A percentile compares a stretch with the other conserved stretches of the same genome.
These are phyloP conservation scores for Ogataea nakhonphanomensis DNA, from an alignment of 805 yeast species.

Conservation along the genomic window DNA sequence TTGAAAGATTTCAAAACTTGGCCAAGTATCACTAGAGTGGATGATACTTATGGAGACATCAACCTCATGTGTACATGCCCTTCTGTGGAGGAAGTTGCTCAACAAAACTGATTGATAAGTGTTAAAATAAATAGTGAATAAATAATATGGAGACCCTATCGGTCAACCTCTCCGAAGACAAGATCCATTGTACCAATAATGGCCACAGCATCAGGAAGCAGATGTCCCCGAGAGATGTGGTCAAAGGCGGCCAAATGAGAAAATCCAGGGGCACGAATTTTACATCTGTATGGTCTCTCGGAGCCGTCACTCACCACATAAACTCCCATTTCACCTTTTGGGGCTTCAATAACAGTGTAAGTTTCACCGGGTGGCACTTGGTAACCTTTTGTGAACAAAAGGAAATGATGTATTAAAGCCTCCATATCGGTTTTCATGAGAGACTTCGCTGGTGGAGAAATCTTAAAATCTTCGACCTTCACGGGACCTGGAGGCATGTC, in stretches of 20 bases:
- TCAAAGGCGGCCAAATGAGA: constrained; percentile 89
- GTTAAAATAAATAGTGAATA: constrained; percentile 5
- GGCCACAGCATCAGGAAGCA: constrained; percentile 89
- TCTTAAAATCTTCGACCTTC: constrained; percentile 86
- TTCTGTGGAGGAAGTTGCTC: constrained; percentile 69
- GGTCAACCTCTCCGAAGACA: constrained; percentile 93
- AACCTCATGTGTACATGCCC: constrained; percentile 93
- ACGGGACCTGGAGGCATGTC: constrained; percentile 92
- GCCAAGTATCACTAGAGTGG: constrained; percentile 92
- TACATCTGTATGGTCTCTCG: constrained; percentile 89
- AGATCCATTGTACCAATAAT: constrained; percentile 94
- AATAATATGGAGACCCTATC: constrained; percentile 39
- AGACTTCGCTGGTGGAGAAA: constrained; percentile 76
- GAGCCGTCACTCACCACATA: constrained; percentile 85
- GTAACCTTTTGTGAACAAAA: constrained; percentile 83
- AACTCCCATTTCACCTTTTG: constrained; percentile 94
- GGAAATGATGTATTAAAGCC: constrained; percentile 84
- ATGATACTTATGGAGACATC: constrained; percentile 92
- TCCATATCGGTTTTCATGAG: constrained; percentile 92
- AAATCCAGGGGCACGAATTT: constrained; percentile 92
- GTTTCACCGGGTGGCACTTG: constrained; percentile 90
- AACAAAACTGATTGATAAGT: constrained; percentile 5
- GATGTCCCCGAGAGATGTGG: constrained; percentile 80
- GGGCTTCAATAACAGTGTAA: constrained; percentile 88
- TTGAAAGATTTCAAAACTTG: constrained; percentile 79